These are phyloP conservation scores for Elymus sibiricus DNA, from an alignment of 176 grass and related monocot genomes.

Conservation along the genomic window DNA sequence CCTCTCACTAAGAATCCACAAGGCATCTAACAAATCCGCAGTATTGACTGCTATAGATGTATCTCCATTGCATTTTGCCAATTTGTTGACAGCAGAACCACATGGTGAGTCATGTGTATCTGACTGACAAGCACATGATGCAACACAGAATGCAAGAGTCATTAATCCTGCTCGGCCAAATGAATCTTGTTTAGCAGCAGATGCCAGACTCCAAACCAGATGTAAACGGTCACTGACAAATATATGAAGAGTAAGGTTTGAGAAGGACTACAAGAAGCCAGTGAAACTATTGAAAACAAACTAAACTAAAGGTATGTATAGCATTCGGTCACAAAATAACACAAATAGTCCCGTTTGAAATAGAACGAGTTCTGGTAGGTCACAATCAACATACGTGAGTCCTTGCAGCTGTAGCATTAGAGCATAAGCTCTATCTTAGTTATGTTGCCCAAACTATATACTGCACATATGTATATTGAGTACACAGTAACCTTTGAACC, in stretches of 20 bases:
- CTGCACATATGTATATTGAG: not conserved
- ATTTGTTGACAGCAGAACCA: conserved; percentile 33
- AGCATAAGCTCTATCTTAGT: not conserved
- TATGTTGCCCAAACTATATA: not conserved
- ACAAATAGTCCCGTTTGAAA: not conserved
- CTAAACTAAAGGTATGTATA: not conserved
- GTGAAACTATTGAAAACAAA: conserved; percentile 23
- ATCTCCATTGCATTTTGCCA: conserved; percentile 35
- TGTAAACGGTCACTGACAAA: conserved; percentile 58
- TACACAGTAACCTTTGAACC: not conserved
- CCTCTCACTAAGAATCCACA: conserved; percentile 79
- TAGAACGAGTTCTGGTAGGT: not conserved
- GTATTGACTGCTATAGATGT: conserved; percentile 21
- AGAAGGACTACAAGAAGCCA: conserved; percentile 1
- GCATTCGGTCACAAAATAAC: conserved; percentile 12
- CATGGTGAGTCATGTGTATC: conserved; percentile 35
- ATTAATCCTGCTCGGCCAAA: conserved; percentile 96
- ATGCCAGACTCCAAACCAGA: conserved; percentile 79
- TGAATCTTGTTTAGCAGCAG: conserved; percentile 62
- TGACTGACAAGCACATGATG: conserved; percentile 57
- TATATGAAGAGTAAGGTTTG: conserved; percentile 15
- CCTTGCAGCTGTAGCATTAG: conserved; percentile 12
- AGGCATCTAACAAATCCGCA: conserved; percentile 69
- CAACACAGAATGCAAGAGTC: conserved; percentile 82
- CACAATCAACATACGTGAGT: not conserved